Base-by-base conservation (phyloP, 225 moss, liverwort and hornwort species). In the Bryoerythrophyllum caledonicum region DNA sequence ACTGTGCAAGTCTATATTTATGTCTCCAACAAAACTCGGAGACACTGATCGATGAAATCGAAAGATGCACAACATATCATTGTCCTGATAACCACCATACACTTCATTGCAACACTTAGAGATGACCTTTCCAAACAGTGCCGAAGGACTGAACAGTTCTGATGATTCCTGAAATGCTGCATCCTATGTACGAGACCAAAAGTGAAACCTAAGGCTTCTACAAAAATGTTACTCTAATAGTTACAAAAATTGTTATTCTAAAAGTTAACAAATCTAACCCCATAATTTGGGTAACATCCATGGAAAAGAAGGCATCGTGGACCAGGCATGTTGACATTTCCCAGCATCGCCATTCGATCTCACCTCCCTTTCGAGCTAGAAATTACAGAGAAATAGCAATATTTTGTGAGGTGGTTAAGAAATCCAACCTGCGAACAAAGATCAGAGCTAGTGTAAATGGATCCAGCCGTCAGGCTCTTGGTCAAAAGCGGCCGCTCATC, bases 391-490 rank as follows among this genome's bases (percentile, higher is more conserved):
- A 24, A 58, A 3, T 15, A 26, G 15, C 32, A 61, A 40, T 15
- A 2, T 26, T 8, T 15, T 17, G 21, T 43, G 4, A 43, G 28
- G 10, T 15, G 5, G 73, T n/a, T 17, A 8, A 51, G 12, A 71
- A 35, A 8, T 75, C 73, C 46, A 43, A 89, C 89, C 87, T 89
- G 89, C 19, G 86, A 87, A 30, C 87, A 84, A 77, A 89, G 87
- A 77, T 89, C 89, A 9, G 87, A 86, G 66, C 65, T 35, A 2
- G 86, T 80, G 80, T 89, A 89, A 44, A 89, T 89, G 72, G 78
- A 10, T 41, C 89, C 86, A 56, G 89, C 89, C n/a, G 89, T 89
- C 82, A 87, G 78, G 34, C 84, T 82, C 82, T 89, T 89, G 30
- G 89, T 89, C 78, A 83, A 43, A 41, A 89, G 80, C 19, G 89